A percentile compares a stretch with the other conserved stretches of the same genome.
Conservation (phyloP, 495 filamentous ascomycete species). For the Acidiella bohemica region DNA sequence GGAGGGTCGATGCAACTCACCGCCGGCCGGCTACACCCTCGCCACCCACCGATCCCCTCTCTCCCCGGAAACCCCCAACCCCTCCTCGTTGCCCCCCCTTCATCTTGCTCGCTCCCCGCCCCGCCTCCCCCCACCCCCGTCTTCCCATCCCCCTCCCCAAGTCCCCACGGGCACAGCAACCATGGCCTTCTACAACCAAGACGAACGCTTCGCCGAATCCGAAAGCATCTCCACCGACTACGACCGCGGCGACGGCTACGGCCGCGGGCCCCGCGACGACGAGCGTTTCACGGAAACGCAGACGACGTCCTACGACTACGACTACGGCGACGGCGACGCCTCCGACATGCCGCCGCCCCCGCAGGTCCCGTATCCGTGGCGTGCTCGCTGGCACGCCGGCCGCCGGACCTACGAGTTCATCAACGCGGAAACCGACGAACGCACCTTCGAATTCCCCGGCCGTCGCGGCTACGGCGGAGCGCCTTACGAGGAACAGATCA, state of each 20-base stretch:
- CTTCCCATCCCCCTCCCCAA: too few relatives aligned
- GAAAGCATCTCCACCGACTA: constrained; percentile 6
- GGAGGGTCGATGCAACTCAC: too few relatives aligned
- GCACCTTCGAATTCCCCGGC: constrained; percentile 40
- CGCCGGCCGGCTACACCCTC: too few relatives aligned
- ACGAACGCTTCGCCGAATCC: constrained; percentile 9
- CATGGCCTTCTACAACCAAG: constrained; percentile 3
- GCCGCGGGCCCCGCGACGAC: constrained; percentile 5
- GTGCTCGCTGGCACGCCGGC: constrained; percentile 43
- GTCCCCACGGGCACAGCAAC: too few relatives aligned
- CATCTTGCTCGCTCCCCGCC: too few relatives aligned
- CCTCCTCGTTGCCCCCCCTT: too few relatives aligned
- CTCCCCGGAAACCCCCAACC: too few relatives aligned
- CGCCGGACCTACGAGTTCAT: constrained; percentile 47
- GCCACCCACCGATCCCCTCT: too few relatives aligned
- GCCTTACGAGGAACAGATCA: not conserved
- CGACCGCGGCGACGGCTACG: constrained; percentile 5
- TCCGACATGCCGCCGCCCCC: constrained; percentile 10
- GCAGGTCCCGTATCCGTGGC: constrained; percentile 42
- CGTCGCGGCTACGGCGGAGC: not conserved
- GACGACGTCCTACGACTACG: constrained; percentile 5
- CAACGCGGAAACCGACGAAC: constrained; percentile 43
- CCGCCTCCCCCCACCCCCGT: too few relatives aligned
- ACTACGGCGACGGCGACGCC: constrained; percentile 3
- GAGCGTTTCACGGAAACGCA: constrained; percentile 6